Base-by-base conservation (phyloP, 768 basidiomycete genomes). In the Tricholoma flavovirens region DNA sequence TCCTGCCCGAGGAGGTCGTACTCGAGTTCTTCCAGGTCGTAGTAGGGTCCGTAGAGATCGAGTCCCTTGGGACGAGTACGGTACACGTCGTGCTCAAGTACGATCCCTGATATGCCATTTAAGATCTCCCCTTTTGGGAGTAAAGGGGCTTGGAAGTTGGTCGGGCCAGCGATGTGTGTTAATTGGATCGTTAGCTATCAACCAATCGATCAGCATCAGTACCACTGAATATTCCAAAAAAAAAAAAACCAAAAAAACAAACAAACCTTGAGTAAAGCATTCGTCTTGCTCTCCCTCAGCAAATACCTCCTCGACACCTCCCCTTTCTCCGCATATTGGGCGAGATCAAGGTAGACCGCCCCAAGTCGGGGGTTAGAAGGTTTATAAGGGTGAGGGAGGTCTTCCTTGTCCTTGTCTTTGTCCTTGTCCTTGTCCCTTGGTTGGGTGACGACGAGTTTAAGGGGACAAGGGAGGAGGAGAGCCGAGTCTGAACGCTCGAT, bases 221-320 rank as follows among this genome's bases (percentile, higher is more conserved):
- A 26, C 2, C 5, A 26, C 24, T 2, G 24, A 2, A 26, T 26
- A 26, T n/a, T n/a, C n/a, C n/a, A n/a, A 29, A 4, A 29, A 29
- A 29, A 29, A 5, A 71, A 11, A n/a, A n/a, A n/a, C n/a, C n/a
- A n/a, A n/a, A n/a, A n/a, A n/a, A n/a, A n/a, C n/a, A n/a, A n/a
- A n/a, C n/a, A n/a, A 43, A 87, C 86, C 76, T 87, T 87, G 49
- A 92, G 74, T 5, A 84, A 87, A 1, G 90, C 88, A 60, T 92
- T 92, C 36, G 83, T 88, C 70, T 87, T 89, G 62, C 86, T 88
- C 62, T 88, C 80, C 49, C 81, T 75, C 5, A 90, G 70, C 6
- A 90, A 75, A 68, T 89, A 88, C 5, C 82, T 75, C 15, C 90
- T 76, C 9, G 82, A 82, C 22, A 89, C 77, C 26, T 67, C 66